phyloP scores from a whole-genome alignment of 2,329 filamentous ascomycete species.

The Diplodia mutila region DNA sequence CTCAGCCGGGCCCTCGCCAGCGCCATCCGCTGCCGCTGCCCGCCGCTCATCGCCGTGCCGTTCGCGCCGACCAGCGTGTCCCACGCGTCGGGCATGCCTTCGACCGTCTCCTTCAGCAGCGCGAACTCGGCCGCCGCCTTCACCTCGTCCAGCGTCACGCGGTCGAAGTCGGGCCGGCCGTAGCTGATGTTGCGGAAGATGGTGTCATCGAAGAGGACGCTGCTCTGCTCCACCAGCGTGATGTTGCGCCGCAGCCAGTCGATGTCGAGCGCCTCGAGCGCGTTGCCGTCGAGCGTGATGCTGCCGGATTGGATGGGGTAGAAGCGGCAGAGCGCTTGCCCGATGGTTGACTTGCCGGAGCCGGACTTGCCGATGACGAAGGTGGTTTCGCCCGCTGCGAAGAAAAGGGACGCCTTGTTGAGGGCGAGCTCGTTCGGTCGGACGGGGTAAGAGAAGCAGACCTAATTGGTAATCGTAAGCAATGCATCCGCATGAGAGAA shows the following conservation, averaged over 20 bases:
- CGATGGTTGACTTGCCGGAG: constrained; percentile 88
- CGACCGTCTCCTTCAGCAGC: constrained; percentile 69
- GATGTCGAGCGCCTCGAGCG: constrained; percentile 64
- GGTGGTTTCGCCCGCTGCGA: constrained; percentile 71
- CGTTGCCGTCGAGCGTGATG: constrained; percentile 69
- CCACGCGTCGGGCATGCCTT: constrained; percentile 68
- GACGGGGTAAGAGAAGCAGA: constrained; percentile 81
- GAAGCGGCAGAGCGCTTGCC: constrained; percentile 77
- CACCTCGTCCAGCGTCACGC: constrained; percentile 60
- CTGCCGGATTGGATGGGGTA: constrained; percentile 69
- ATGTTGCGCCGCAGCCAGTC: constrained; percentile 78
- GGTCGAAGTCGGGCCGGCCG: constrained; percentile 58
- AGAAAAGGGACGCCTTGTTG: constrained; percentile 65
- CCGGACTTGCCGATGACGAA: constrained; percentile 87
- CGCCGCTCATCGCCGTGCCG: constrained; percentile 77
- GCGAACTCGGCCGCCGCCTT: constrained; percentile 67
- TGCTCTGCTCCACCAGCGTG: constrained; percentile 81
- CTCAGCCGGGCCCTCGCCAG: constrained; percentile 78
- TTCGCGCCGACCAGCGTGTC: constrained; percentile 72
- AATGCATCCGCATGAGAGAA: background rate
- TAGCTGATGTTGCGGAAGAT: constrained; percentile 78
- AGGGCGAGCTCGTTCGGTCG: constrained; percentile 66
- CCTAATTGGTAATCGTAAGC: constrained; percentile 50
- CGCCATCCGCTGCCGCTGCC: constrained; percentile 80
- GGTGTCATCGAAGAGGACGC: constrained; percentile 78